These are phyloP conservation scores for Simplicillium sp. DNA, from an alignment of 2,329 filamentous ascomycete species.

Conservation along the genomic window DNA sequence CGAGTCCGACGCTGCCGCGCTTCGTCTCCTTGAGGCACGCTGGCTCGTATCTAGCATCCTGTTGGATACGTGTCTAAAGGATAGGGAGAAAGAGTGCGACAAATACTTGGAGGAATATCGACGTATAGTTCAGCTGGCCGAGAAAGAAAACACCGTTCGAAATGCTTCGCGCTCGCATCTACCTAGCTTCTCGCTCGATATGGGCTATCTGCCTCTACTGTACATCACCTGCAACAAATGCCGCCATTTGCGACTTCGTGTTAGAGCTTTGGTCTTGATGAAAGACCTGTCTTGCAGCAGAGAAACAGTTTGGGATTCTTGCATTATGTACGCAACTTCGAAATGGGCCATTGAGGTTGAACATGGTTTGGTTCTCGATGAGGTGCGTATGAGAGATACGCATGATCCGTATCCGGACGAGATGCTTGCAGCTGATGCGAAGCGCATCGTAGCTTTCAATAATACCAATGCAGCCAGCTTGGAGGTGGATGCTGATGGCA, in stretches of 20 bases:
- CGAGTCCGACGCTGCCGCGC: conserved; percentile 3
- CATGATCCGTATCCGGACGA: background rate
- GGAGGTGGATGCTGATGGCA: too few relatives aligned
- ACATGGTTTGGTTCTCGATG: conserved; percentile 14
- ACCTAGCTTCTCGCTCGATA: conserved; percentile 20
- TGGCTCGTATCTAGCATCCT: conserved; percentile 22
- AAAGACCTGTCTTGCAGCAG: conserved; percentile 15
- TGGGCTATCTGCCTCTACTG: conserved; percentile 27
- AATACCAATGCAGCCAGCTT: background rate
- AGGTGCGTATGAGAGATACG: background rate
- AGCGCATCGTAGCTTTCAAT: background rate
- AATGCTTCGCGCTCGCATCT: conserved; percentile 15
- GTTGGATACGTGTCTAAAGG: conserved; percentile 17
- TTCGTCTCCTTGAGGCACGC: conserved; percentile 18
- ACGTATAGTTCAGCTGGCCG: conserved; percentile 18
- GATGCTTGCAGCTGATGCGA: background rate
- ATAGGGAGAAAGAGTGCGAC: conserved; percentile 25
- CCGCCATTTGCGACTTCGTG: conserved; percentile 22
- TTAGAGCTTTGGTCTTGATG: conserved; percentile 23
- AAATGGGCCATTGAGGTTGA: conserved; percentile 27
- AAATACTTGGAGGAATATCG: conserved; percentile 17
- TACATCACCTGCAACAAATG: conserved; percentile 28
- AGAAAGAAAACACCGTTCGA: conserved; percentile 10
- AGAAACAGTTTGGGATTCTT: conserved; percentile 27
- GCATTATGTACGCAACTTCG: conserved; percentile 19